Evolutionary conservation across 2,329 filamentous ascomycete genomes (phyloP), one percentile per base, ranked within the genome.

Genomic region (Pseudofabraea citricarpa): DNA sequence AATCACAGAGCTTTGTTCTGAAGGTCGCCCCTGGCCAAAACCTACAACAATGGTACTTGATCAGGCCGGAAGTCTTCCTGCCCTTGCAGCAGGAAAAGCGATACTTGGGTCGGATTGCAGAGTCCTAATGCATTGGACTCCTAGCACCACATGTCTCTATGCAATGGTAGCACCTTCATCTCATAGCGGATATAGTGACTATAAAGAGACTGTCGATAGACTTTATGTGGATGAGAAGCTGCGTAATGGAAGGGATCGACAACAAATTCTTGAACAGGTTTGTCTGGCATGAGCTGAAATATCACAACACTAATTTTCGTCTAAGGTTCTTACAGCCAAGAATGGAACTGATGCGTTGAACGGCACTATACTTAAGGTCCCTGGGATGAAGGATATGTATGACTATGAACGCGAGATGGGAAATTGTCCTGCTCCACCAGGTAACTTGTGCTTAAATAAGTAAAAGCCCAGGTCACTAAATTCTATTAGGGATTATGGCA

Each of bases 331-430:
- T 19, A 16, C 3, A 10, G 39, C 21, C 5, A 40, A 43, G 21
- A 46, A 46, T 19, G 44, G 44, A 6, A 35, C 21, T 2, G 44
- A 42, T 40, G 13, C 10, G 15, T 22, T 46, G 12, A 40, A 46
- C 10, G 39, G 35, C 13, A 38, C 26, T 2, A 15, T 46, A 8
- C 9, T 39, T 20, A 12, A 29, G 5, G 35, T 42, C 10, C 44
- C 39, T 18, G 44, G 44, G 7, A 13, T 42, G 13, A 40, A 40
- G 37, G 26, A 32, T n/a, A 39, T 46, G 27, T 42, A 42, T 19
- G 44, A 46, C 19, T 46, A 46, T 15, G 44, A 46, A 22, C 33
- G 44, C 4, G 44, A 39, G 42, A 21, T 22, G 6, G 29, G 15
- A 5, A 46, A 42, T 12, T 23, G 31, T 21, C 44, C 40, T 5